Conservation (phyloP, 257 asterid species). For the Mitragyna speciosa region DNA sequence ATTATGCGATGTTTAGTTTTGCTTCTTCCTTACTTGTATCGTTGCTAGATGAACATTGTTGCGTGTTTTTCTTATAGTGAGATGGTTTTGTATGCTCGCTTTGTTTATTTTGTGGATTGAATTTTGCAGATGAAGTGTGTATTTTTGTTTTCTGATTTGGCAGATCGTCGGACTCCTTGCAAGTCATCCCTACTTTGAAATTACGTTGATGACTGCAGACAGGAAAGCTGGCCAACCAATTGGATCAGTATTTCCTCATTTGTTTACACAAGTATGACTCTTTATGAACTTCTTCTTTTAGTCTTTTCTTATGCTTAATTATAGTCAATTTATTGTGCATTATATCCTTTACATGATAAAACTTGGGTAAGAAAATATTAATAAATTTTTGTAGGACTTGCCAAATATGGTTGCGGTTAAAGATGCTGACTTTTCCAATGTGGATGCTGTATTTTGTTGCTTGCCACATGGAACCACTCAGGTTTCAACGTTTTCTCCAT, state of each 20-base stretch:
- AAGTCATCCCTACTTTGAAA: constrained; percentile 66
- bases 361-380: background rate
- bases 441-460: constrained; percentile 95
- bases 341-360: background rate
- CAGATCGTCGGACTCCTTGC: constrained; percentile 84
- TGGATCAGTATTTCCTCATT: constrained; percentile 87
- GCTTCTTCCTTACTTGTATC: background rate
- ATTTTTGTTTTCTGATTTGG: constrained; percentile 12
- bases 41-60: background rate
- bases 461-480: constrained; percentile 98
- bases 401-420: constrained; percentile 82
- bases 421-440: constrained; percentile 80
- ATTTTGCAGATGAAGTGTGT: background rate
- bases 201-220: constrained; percentile 88
- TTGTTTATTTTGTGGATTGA: background rate
- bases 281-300: constrained; percentile 1
- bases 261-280: constrained; percentile 59
- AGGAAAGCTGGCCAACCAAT: constrained; percentile 95
- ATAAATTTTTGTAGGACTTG: constrained; percentile 51
- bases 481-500: constrained; percentile 38
- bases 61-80: background rate
- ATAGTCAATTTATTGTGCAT: background rate
- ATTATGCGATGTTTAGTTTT: background rate
- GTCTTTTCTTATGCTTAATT: constrained; percentile 1
- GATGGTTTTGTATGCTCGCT: background rate